Evolutionary conservation across 2,329 filamentous ascomycete genomes (phyloP), one percentile per base, ranked within the genome.

Genomic region (Ascochyta koolunga): DNA sequence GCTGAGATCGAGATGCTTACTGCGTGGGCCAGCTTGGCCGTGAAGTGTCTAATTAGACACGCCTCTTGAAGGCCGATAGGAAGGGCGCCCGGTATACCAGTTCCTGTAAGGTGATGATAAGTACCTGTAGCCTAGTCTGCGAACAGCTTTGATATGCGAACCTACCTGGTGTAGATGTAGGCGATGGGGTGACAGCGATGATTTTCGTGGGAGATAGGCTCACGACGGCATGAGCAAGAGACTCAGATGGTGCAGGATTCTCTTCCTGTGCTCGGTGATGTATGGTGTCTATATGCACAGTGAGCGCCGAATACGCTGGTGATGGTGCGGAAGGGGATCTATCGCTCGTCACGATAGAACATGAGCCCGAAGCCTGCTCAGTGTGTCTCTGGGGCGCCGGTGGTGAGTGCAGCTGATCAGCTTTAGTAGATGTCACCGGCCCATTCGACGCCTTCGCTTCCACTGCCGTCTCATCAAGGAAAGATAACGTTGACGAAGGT

Each of bases 61-160:
- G 35, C 43, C 27, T 46, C 43, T 46, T 46, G 43, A 5, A 46
- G 9, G 18, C 43, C 33, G 10, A 46, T 38, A n/a, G 33, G 33
- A 1, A 46, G 24, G 22, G 35, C 25, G 7, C 11, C 38, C 5
- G 31, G 13, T 32, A n/a, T 35, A 24, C 5, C 18, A 18, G 22
- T n/a, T 29, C 11, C 21, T 35, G 25, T 9, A 10, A 3, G 1
- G 4, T 29, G 4, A 29, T 15, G 9, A 13, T 29, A 2, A 13
- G 27, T 15, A 13, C 13, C 4, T 15, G 10, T 15, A 5, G 10
- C 11, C 11, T 13, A 29, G 10, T 16, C 11, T 15, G 5, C 15
- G 25, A 8, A 18, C 4, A 27, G 15, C 22, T 40, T 27, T 7
- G 9, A 22, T 7, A 25, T n/a, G n/a, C n/a, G n/a, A 15, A 22